Evolutionary conservation across 805 yeast genomes (phyloP), one percentile per base, ranked within the genome.

Genomic region (Metschnikowia henanensis): DNA sequence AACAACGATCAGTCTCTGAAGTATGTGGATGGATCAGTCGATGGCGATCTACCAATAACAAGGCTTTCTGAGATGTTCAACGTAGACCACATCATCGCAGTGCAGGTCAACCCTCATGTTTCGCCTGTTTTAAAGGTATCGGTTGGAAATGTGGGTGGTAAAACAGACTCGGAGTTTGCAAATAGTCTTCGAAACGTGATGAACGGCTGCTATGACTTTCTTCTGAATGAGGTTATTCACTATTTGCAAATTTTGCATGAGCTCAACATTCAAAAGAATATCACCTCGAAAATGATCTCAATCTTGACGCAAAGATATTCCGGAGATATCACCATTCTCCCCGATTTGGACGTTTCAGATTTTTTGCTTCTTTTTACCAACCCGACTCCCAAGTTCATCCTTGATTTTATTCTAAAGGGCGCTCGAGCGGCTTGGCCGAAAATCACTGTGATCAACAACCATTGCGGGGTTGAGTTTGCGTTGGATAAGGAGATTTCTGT

Each of bases 61-160:
- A 76, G 97, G 53, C 71, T 94, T 18, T 84, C 95, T 17, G 99
- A 94, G 60, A 90, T 94, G 96, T 94, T 94, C 63, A 92, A 94
- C 58, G 97, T 94, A 23, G 96, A 94, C 61, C 97, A 94, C 62
- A 91, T 94, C 49, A 90, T 94, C 54, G 99, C 97, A 0, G 92
- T 96, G 35, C 99, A 94, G 62, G 99, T 94, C 1, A 94, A 94
- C 59, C 95, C 97, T 0, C 99, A 94, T 61, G 95, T 94, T 13
- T 87, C 87, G 2, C 99, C 99, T 0, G 76, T 92, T 39, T 71
- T 94, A 54, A 82, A 81, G 52, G 67, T 82, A 41, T 81, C 90
- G 0, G 74, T 83, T 4, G 79, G 83, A 17, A 78, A 81, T 59
- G 81, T 81, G 17, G 90, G 89, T 10, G 87, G 87, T 6, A 83